Percentiles rank a stretch among this genome's conserved stretches.
Conservation (phyloP, 2,329 filamentous ascomycete species). For the Pseudonectria buxi region DNA sequence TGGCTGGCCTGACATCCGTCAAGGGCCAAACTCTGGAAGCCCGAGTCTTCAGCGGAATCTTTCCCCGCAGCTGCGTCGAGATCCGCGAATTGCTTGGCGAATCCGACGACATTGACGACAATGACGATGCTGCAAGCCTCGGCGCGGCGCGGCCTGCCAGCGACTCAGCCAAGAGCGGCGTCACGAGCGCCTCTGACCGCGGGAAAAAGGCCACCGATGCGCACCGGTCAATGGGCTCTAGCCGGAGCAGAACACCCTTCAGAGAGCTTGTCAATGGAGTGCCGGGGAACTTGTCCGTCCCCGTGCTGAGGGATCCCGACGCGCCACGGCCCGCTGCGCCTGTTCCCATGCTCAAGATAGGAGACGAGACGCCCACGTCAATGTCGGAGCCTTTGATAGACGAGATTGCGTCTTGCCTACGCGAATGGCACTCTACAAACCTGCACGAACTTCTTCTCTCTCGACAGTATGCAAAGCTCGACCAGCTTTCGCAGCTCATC, state of each 20-base stretch:
- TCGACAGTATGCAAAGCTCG: slow-evolving; percentile 72
- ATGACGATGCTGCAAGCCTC: slow-evolving; percentile 31
- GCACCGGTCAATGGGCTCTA: slow-evolving; percentile 17
- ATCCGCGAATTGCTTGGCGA: slow-evolving; percentile 87
- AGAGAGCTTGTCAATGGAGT: slow-evolving; percentile 34
- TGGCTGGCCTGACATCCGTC: slow-evolving; percentile 83
- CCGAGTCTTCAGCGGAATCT: slow-evolving; percentile 96
- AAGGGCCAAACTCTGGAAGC: slow-evolving; percentile 92
- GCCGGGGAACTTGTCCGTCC: slow-evolving; percentile 38
- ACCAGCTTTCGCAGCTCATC: slow-evolving; percentile 74
- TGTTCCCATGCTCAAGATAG: slow-evolving; percentile 95
- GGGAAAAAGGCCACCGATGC: slow-evolving; percentile 30
- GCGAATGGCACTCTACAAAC: slow-evolving; percentile 98
- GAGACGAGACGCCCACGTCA: slow-evolving; percentile 91
- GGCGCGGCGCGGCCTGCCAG: slow-evolving; percentile 26
- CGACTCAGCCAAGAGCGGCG: slow-evolving; percentile 50
- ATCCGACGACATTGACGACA: slow-evolving; percentile 46
- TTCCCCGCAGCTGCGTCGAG: slow-evolving; percentile 90
- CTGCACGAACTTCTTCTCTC: slow-evolving; percentile 84
- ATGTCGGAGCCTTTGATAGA: slow-evolving; percentile 86
- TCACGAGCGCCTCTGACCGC: slow-evolving; percentile 32
- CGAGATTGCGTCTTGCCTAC: slow-evolving; percentile 91
- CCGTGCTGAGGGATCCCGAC: slow-evolving; percentile 54
- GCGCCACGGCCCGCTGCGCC: slow-evolving; percentile 78
- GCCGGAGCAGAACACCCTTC: slow-evolving; percentile 24